phyloP scores from a whole-genome alignment of 2,329 filamentous ascomycete genomes.

The Colletotrichum sp. region DNA sequence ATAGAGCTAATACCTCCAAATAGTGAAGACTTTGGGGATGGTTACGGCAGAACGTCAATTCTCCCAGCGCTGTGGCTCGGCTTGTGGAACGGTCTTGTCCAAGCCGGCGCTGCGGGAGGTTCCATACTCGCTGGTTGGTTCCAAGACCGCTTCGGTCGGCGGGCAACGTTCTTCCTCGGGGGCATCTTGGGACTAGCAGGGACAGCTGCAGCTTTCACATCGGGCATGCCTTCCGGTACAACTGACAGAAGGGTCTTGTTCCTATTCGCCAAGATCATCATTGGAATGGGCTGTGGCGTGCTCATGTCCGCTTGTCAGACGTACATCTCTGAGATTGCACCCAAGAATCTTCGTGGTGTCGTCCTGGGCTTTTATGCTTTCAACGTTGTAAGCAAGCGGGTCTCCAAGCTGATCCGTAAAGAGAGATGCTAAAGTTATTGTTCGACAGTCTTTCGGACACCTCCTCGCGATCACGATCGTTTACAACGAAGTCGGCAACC shows the following conservation, averaged over 20 bases:
- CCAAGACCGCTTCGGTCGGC: not conserved
- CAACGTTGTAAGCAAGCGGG: not conserved
- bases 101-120: not conserved
- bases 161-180: not conserved
- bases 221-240: not conserved
- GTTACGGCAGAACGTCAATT: not conserved
- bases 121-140: not conserved
- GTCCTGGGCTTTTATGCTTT: not conserved
- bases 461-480: not conserved
- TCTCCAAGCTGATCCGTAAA: not conserved
- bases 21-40: not conserved
- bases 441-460: not conserved
- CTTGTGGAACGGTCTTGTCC: not conserved
- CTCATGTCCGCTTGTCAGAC: constrained; percentile 1
- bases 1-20: not conserved
- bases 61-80: not conserved
- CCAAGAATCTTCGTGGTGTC: not conserved
- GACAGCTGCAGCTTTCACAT: not conserved
- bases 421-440: too few relatives aligned
- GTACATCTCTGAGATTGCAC: constrained; percentile 1
- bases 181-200: not conserved
- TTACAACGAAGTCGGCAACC: not conserved
- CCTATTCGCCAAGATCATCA: not conserved
- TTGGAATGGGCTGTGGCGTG: not conserved
- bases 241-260: not conserved